Evolutionary conservation across 192 early-diverging fungal genomes (phyloP), one percentile per base, ranked within the genome.

Genomic region (Diversispora eburnea): DNA sequence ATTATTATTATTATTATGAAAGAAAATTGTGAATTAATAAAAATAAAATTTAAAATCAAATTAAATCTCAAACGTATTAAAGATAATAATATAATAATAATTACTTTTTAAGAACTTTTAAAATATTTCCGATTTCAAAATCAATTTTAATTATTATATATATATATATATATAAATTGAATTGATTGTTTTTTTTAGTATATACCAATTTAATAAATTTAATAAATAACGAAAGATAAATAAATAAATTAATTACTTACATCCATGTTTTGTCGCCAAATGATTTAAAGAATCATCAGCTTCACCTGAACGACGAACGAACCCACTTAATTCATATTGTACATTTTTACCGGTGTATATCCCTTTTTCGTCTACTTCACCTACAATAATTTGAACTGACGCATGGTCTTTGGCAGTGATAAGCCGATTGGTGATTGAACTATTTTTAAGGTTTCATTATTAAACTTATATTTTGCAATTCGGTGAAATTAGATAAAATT

Each of bases 401-500:
- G 96, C 91, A 88, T 99, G 97, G 86, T 99, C 97, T 91, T 98
- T 97, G 86, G 97, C 91, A 77, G 86, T 91, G 83, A 99, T 97
- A 70, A 99, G 89, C 81, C 97, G 94, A 87, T 93, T 93, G 80
- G 96, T 99, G 83, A 95, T 96, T 63, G 95, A 95, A 94, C 93
- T 91, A 58, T 47, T 60, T 58, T n/a, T n/a, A 75, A 75, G n/a
- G n/a, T 8, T 15, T 51, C 56, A 67, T 60, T 12, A 60, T 13
- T 9, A 9, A 6, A 45, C 60, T 82, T 62, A 48, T 17, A 46
- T 54, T 39, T 13, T 20, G 13, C 15, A 60, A 70, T 45, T 20
- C 33, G 13, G n/a, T 52, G 20, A 0, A 39, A 7, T 8, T 9
- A 9, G 52, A 72, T n/a, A 49, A 43, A 12, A 47, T 9, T 52